Evolutionary conservation across 164 flowering plant genomes (phyloP).

Genomic region (Vitis cinerea): DNA sequence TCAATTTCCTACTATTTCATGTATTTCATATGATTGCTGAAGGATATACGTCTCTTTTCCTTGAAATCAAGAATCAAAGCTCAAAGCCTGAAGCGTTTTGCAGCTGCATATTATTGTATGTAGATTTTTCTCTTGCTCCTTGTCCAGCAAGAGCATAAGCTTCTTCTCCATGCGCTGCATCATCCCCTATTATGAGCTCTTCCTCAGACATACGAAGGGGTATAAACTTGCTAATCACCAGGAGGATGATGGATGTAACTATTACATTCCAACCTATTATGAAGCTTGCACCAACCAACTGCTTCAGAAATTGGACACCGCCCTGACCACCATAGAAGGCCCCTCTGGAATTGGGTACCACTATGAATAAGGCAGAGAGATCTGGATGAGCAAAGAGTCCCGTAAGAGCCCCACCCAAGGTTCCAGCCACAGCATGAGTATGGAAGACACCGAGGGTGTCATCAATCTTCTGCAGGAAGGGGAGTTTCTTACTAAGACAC

Average conservation of each 20-base stretch:
- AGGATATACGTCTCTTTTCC: background rate
- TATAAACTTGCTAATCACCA: conserved; percentile 14
- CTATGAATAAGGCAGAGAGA: conserved; percentile 28
- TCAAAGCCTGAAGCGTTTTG: no score
- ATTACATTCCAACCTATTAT: conserved; percentile 22
- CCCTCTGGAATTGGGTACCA: conserved; percentile 23
- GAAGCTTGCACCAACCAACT: conserved; percentile 23
- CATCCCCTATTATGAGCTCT: conserved; percentile 29
- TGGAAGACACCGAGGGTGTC: conserved; percentile 27
- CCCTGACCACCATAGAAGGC: conserved; percentile 20
- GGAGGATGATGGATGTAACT: conserved; percentile 21
- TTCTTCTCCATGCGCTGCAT: conserved; percentile 40
- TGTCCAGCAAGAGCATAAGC: conserved; percentile 32
- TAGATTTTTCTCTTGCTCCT: conserved; percentile 9
- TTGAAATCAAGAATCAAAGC: no score
- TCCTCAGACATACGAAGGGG: conserved; percentile 28
- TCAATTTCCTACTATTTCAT: no score
- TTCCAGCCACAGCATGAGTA: conserved; percentile 37
- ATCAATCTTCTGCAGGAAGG: conserved; percentile 20
- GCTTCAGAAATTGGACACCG: conserved; percentile 19
- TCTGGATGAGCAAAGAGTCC: conserved; percentile 32
- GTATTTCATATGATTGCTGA: no score
- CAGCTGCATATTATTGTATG: background rate
- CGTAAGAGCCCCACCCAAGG: conserved; percentile 32
- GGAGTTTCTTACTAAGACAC: conserved; percentile 15